Base-by-base conservation (phyloP, 2,329 filamentous ascomycete genomes). In the Zymoseptoria pseudotritici region DNA sequence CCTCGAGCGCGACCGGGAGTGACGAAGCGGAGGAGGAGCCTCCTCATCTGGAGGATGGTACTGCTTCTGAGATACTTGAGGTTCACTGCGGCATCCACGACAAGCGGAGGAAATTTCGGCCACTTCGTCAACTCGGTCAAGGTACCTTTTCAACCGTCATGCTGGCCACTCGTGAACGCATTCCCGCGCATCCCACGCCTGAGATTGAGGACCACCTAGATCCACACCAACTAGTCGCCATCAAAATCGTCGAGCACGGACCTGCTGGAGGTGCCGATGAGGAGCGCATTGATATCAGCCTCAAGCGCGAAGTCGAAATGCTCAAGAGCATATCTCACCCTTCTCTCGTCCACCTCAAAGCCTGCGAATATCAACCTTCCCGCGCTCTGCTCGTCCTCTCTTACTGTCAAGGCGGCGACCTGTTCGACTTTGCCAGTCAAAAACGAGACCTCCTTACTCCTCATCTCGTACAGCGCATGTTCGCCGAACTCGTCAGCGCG, bases 91-190 rank as follows among this genome's bases (percentile, higher is more conserved):
- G 77, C 54, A 71, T 91, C 66, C 85, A 86, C 63, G 94, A 91
- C 70, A 90, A 26, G 65, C 91, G 92, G 72, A 80, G 85, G 20
- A 85, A 88, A 59, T 99, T 94, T 86, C 84, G 89, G 65, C 88
- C 88, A 11, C 77, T 99, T 49, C 87, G 89, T 60, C 79, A 87
- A 65, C 82, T 99, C 5, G 94, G 94, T 4, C 90, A 96, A 69
- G 94, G 94, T 46, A 97, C 94, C 0, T 99, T 99, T 74, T 97
- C 92, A 73, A 90, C 90, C 70, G 94, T 99, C 20, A 88, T 95
- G 76, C 80, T 99, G 50, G 94, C 92, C 4, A 96, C 92, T 10
- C 91, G 89, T 69, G 86, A 95, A 71, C 82, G 85, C 50, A 75
- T 76, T 29, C 67, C 68, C 60, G 72, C 67, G 71, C 65, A 71